Conservation (phyloP, 768 basidiomycete genomes). For the Mycena capillaripes region DNA sequence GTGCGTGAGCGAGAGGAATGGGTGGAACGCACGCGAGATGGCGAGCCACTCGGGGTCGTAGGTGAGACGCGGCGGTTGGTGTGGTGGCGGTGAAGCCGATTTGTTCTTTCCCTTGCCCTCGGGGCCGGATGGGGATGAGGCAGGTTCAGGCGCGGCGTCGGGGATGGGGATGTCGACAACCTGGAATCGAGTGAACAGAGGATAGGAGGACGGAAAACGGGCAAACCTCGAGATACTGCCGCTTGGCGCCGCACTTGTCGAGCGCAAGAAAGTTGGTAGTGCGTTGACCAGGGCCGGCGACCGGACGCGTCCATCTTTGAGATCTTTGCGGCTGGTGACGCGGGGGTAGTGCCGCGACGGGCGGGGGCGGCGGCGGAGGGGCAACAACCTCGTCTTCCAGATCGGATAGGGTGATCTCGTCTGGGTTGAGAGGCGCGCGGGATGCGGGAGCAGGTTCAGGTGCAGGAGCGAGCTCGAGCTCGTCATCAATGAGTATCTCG, state of each 20-base stretch:
- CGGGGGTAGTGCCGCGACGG: slow-evolving; percentile 14
- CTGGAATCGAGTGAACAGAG: slow-evolving; percentile 50
- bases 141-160: slow-evolving; percentile 21
- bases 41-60: slow-evolving; percentile 97
- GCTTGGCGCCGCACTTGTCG: slow-evolving; percentile 87
- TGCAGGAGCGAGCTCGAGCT: slow-evolving; percentile 35
- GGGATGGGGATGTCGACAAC: slow-evolving; percentile 73
- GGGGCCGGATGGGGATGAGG: no score
- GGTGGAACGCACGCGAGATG: slow-evolving; percentile 89
- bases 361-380: slow-evolving; percentile 35
- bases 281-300: slow-evolving; percentile 23
- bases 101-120: slow-evolving; percentile 16
- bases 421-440: slow-evolving; percentile 48
- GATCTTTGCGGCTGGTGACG: background rate
- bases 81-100: slow-evolving; percentile 37
- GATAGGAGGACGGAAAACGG: background rate
- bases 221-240: slow-evolving; percentile 85
- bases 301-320: slow-evolving; percentile 24
- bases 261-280: slow-evolving; percentile 85
- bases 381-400: slow-evolving; percentile 49
- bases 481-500: slow-evolving; percentile 9
- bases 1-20: slow-evolving; percentile 73
- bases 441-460: slow-evolving; percentile 41
- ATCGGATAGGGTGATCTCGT: slow-evolving; percentile 60
- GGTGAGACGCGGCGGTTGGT: slow-evolving; percentile 53